These are phyloP conservation scores for Sporothrix humicola DNA, from an alignment of 2,329 filamentous ascomycete species.

Conservation along the genomic window DNA sequence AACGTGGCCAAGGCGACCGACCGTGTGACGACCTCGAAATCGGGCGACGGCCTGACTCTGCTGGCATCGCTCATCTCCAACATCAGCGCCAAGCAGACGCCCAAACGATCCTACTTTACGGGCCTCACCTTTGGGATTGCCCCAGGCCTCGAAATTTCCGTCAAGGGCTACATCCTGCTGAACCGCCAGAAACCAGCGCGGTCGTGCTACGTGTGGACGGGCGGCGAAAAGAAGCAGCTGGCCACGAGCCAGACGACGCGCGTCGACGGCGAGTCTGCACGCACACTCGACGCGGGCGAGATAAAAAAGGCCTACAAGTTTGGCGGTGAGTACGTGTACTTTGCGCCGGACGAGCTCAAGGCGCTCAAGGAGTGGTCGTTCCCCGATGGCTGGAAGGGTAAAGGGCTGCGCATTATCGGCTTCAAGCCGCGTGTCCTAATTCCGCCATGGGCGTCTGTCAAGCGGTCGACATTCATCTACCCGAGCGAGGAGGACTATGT, in stretches of 20 bases:
- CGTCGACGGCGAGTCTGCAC: slow-evolving; percentile 77
- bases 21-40: slow-evolving; percentile 65
- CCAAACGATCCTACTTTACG: slow-evolving; percentile 84
- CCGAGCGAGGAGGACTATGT: slow-evolving; percentile 89
- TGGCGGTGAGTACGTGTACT: slow-evolving; percentile 86
- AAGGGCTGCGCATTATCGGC: slow-evolving; percentile 85
- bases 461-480: slow-evolving; percentile 90
- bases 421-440: slow-evolving; percentile 83
- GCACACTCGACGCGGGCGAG: slow-evolving; percentile 78
- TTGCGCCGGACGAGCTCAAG: slow-evolving; percentile 82
- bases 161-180: slow-evolving; percentile 90
- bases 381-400: slow-evolving; percentile 68
- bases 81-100: slow-evolving; percentile 86
- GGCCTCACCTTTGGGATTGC: slow-evolving; percentile 87
- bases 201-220: slow-evolving; percentile 86
- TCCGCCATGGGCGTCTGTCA: slow-evolving; percentile 82
- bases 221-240: slow-evolving; percentile 84
- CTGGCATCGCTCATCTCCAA: slow-evolving; percentile 81
- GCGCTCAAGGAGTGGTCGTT: slow-evolving; percentile 64
- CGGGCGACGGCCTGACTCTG: slow-evolving; percentile 68
- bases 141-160: slow-evolving; percentile 81
- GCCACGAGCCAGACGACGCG: slow-evolving; percentile 74
- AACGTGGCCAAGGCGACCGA: slow-evolving; percentile 69
- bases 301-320: slow-evolving; percentile 95
- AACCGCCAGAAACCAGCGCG: slow-evolving; percentile 82